Conservation (phyloP, 2,329 filamentous ascomycete species). For the Aspergillus sp. region DNA sequence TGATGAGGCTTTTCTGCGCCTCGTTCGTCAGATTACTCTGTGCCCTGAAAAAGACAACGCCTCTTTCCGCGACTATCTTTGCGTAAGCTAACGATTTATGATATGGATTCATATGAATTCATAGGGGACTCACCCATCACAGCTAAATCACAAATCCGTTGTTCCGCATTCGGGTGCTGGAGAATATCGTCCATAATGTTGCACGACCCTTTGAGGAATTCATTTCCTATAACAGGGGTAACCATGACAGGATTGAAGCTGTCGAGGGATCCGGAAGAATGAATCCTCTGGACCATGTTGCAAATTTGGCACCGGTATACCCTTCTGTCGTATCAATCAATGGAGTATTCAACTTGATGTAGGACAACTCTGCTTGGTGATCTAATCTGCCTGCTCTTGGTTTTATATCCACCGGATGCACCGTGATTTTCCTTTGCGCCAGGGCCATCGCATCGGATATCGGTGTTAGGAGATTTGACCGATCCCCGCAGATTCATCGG, state of each 20-base stretch:
- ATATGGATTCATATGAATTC: background rate
- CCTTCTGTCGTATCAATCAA: background rate
- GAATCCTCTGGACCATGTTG: constrained; percentile 4
- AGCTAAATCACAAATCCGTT: constrained; percentile 63
- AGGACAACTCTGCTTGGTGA: too few relatives aligned
- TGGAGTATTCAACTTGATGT: too few relatives aligned
- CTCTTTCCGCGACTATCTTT: constrained; percentile 61
- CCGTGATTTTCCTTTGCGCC: too few relatives aligned
- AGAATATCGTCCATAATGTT: constrained; percentile 54
- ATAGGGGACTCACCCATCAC: constrained; percentile 55
- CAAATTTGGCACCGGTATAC: background rate
- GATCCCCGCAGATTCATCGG: too few relatives aligned
- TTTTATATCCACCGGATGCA: background rate
- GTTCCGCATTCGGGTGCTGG: constrained; percentile 60
- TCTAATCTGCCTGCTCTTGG: background rate
- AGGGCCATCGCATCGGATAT: background rate
- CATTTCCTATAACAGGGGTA: constrained; percentile 42
- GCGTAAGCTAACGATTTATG: too few relatives aligned
- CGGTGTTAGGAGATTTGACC: background rate
- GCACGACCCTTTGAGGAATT: constrained; percentile 33
- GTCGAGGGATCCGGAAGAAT: constrained; percentile 13
- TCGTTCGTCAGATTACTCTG: constrained; percentile 61
- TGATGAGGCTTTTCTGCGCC: constrained; percentile 63
- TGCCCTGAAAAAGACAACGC: constrained; percentile 67
- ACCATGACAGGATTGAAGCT: constrained; percentile 10